Conservation (phyloP, 495 filamentous ascomycete species). For the Hypoxylon rickii region DNA sequence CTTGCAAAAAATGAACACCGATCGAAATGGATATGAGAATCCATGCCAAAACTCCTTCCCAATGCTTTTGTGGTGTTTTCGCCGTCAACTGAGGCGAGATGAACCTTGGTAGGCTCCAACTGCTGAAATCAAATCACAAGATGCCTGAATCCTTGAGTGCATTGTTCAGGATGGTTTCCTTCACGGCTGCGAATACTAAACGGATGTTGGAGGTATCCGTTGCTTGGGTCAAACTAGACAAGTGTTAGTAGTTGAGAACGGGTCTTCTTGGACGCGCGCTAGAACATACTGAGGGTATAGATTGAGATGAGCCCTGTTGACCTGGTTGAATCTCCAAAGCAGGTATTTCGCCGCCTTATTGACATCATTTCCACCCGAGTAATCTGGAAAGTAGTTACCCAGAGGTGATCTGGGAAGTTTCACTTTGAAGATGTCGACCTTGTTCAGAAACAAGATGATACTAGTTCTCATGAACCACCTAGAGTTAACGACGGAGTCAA, state of each 20-base stretch:
- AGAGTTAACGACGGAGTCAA: slow-evolving; percentile 98
- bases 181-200: slow-evolving; percentile 95
- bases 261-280: neutral
- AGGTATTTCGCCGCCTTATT: slow-evolving; percentile 98
- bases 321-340: slow-evolving; percentile 97
- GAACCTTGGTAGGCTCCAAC: neutral
- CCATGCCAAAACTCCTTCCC: slow-evolving; percentile 39
- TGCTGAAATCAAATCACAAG: slow-evolving; percentile 60
- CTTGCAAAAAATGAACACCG: slow-evolving; percentile 29
- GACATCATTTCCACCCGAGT: slow-evolving; percentile 95
- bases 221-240: slow-evolving; percentile 86
- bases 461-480: slow-evolving; percentile 98
- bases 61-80: slow-evolving; percentile 33
- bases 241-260: slow-evolving; percentile 38
- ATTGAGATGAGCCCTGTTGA: slow-evolving; percentile 94
- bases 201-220: slow-evolving; percentile 98
- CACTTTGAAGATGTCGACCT: slow-evolving; percentile 95
- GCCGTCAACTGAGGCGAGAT: slow-evolving; percentile 18
- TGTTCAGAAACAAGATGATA: slow-evolving; percentile 98
- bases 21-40: slow-evolving; percentile 23
- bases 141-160: slow-evolving; percentile 98
- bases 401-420: slow-evolving; percentile 89
- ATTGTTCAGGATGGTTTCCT: slow-evolving; percentile 98
- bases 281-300: slow-evolving; percentile 91
- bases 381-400: slow-evolving; percentile 95